Conservation (phyloP, 1,139 yeast species). For the Torulaspora globosa region DNA sequence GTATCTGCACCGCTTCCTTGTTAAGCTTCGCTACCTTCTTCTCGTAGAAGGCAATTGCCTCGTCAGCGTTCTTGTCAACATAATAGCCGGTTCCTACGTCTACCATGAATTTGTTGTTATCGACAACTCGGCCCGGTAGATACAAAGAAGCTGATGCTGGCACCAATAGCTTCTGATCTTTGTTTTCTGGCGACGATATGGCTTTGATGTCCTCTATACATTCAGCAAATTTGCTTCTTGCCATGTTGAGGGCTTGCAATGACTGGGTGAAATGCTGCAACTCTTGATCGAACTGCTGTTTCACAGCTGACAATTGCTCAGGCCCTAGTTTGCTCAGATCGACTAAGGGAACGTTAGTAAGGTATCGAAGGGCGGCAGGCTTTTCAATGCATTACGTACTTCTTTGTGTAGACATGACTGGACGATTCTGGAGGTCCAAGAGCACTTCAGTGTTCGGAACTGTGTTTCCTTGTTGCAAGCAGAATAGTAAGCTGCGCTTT, state of each 20-base stretch:
- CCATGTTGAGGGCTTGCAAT: conserved; percentile 76
- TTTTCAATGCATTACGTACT: conserved; percentile 19
- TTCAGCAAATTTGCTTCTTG: conserved; percentile 76
- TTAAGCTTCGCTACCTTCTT: conserved; percentile 68
- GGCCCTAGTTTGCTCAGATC: conserved; percentile 71
- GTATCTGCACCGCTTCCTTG: conserved; percentile 69
- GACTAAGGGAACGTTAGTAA: conserved; percentile 28
- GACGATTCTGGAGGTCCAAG: not conserved
- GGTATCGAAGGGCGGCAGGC: not conserved
- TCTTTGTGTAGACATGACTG: conserved; percentile 24
- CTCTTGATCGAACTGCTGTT: conserved; percentile 81
- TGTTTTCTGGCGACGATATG: conserved; percentile 46
- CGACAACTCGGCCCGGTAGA: conserved; percentile 68
- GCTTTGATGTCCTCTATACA: conserved; percentile 68
- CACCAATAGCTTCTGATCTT: conserved; percentile 57
- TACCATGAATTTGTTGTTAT: conserved; percentile 68
- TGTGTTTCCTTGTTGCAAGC: not conserved
- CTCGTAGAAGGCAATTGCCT: conserved; percentile 70
- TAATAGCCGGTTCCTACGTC: conserved; percentile 97
- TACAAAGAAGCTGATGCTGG: conserved; percentile 88
- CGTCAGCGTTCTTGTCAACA: conserved; percentile 69
- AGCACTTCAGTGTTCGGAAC: not conserved
- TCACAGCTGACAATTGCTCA: conserved; percentile 79
- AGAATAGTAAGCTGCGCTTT: not conserved
- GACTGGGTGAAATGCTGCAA: conserved; percentile 82